Base-by-base conservation (phyloP, 179 eudicot genomes). In the Actinidia chinensis region DNA sequence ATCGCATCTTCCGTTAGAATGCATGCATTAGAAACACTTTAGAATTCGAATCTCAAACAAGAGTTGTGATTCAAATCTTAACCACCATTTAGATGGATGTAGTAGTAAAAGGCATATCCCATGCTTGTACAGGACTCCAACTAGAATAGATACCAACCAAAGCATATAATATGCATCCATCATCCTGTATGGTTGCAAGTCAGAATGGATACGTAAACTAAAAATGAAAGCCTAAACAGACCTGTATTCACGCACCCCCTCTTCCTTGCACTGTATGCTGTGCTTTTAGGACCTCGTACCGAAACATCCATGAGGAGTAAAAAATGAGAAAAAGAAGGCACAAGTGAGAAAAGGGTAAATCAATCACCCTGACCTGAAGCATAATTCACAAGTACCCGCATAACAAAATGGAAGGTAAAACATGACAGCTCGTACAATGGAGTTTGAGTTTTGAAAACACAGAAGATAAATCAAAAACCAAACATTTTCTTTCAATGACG, bases 201-300 rank as follows among this genome's bases (percentile, higher is more conserved):
- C 33, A 28, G 33, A 28, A 28, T 28, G 33, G 33, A n/a, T n/a
- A 36, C 40, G 40, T 36, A 36, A 36, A 36, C 40, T 36, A 36
- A 36, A 36, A 36, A 36, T 36, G 1, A 36, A 36, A 36, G 40
- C 4, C 14, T 80, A 51, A 36, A 36, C 72, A 66, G 22, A 92
- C 97, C 96, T 94, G 98, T 83, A 91, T 94, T 28, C 90, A 84
- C 6, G 98, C 97, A 25, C 97, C 98, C 61, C 97, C 97, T 67
- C 97, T 88, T 68, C 98, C 98, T 28, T 91, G 98, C 56, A 90
- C 92, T n/a, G 91, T 88, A 73, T 94, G 98, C 54, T 91, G 91
- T 51, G 95, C 94, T 83, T 93, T 93, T 0, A 94, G 33, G 23
- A 94, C 96, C 2, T 36, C 40, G 3, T 36, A 36, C 40, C 97